Evolutionary conservation across 768 basidiomycete genomes (phyloP).

Genomic region (Hypsizygus marmoreus): DNA sequence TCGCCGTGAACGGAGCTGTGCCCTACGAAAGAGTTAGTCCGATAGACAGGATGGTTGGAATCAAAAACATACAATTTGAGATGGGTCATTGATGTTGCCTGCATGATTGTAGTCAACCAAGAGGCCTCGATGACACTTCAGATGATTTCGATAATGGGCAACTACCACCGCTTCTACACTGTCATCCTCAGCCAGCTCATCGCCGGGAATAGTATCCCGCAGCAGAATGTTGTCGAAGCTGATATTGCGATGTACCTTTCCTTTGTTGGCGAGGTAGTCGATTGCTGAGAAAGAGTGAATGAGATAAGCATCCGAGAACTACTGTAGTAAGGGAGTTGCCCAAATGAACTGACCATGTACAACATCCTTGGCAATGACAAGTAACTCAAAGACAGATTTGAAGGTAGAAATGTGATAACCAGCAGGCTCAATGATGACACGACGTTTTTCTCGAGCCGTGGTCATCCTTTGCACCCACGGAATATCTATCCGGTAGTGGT

Average conservation of each 20-base stretch:
- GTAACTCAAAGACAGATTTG: not conserved
- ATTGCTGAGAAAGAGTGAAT: conserved; percentile 1
- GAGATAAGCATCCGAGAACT: not conserved
- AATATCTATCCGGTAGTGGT: too few relatives aligned
- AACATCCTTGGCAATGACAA: not conserved
- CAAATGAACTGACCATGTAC: not conserved
- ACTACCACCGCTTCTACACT: not conserved
- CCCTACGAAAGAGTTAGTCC: conserved; percentile 6
- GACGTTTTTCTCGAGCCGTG: not conserved
- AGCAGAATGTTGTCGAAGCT: conserved; percentile 4
- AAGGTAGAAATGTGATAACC: conserved; percentile 1
- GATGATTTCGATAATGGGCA: not conserved
- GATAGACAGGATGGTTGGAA: too few relatives aligned
- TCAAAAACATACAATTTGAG: too few relatives aligned
- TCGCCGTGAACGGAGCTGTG: conserved; percentile 10
- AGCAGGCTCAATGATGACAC: not conserved
- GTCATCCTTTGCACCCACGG: too few relatives aligned
- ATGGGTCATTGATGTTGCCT: too few relatives aligned
- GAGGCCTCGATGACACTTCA: not conserved
- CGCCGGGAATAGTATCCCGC: not conserved
- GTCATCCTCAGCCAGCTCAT: not conserved
- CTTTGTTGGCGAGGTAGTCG: not conserved
- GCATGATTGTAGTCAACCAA: too few relatives aligned
- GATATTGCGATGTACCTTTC: conserved; percentile 4
- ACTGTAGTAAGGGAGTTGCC: too few relatives aligned